Base-by-base conservation (phyloP, 1,284 basidiomycete species). In the Sanghuangporus weigelae region DNA sequence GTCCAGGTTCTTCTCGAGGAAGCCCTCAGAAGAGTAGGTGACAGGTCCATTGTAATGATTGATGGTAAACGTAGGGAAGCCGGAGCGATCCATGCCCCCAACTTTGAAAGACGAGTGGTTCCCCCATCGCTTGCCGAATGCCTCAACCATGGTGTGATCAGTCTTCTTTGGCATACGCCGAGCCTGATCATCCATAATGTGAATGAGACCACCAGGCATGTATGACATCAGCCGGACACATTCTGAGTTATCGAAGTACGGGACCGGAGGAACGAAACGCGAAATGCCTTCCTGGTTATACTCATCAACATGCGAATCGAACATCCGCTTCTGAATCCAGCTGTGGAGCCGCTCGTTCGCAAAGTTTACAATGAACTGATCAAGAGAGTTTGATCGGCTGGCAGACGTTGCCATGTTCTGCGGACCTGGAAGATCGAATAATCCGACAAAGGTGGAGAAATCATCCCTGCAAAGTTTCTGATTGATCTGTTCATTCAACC, bases 121-220 rank as follows among this genome's bases (percentile, higher is more conserved):
- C 4, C 88, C 91, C 93, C 95, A 98, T 3, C 95, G 86, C 77
- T 98, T 98, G 60, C 84, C 81, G 72, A 98, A 95, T 0, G 95
- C 93, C 68, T 98, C 94, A 16, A 96, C 86, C 94, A 98, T 97
- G 3, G 91, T 94, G 63, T 89, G 83, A 71, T 98, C 93, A 7
- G 89, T 95, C 85, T 96, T 96, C 78, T 95, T 95, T 40, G 92
- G 88, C 67, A 85, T 83, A 48, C 92, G 83, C 16, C 90, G 83
- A 10, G 95, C 91, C 75, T 98, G 95, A 72, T 99, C 96, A 73
- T 98, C 96, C 88, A 98, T 94, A 75, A 98, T 98, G 72, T 96
- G 93, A 59, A 98, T 88, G 38, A 99, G 81, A 3, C 97, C 96
- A 14, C 94, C 93, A 2, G 94, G 95, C 68, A 84, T 82, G 73